Evolutionary conservation across 2,329 filamentous ascomycete genomes (phyloP).

Genomic region (Penicillium sp.): DNA sequence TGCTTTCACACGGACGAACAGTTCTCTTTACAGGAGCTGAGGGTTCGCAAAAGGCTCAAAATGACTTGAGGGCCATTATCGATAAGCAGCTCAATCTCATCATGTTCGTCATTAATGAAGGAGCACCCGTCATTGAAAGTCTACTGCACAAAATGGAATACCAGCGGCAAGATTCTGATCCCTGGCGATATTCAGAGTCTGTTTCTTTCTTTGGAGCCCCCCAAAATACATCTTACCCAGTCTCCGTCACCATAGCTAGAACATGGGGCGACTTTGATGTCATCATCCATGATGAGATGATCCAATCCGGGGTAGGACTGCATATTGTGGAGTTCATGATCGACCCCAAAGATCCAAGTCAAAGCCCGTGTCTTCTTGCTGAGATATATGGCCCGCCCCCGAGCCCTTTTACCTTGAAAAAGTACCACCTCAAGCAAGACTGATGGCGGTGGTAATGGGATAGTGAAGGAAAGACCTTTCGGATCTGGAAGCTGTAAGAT

Average conservation of each 20-base stretch:
- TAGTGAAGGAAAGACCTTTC: too few relatives aligned
- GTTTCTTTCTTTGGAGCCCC: background rate
- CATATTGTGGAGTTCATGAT: background rate
- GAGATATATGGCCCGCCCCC: background rate
- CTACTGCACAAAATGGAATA: background rate
- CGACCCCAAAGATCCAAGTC: background rate
- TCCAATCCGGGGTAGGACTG: background rate
- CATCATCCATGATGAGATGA: background rate
- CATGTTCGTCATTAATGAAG: background rate
- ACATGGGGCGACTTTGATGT: background rate
- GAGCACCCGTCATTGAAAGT: background rate
- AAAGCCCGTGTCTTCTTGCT: background rate
- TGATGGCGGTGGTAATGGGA: background rate
- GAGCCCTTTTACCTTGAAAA: background rate
- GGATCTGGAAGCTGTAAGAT: background rate
- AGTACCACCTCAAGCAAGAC: background rate
- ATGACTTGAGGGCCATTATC: background rate
- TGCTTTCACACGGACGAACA: background rate
- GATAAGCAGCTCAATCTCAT: background rate
- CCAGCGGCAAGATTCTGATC: background rate
- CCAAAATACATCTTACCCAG: background rate
- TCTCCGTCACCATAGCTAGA: background rate
- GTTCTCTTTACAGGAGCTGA: background rate
- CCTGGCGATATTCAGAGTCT: background rate
- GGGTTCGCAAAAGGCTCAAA: background rate